Base-by-base conservation (phyloP, 129 eudicot species). In the Lactuca sativa region DNA sequence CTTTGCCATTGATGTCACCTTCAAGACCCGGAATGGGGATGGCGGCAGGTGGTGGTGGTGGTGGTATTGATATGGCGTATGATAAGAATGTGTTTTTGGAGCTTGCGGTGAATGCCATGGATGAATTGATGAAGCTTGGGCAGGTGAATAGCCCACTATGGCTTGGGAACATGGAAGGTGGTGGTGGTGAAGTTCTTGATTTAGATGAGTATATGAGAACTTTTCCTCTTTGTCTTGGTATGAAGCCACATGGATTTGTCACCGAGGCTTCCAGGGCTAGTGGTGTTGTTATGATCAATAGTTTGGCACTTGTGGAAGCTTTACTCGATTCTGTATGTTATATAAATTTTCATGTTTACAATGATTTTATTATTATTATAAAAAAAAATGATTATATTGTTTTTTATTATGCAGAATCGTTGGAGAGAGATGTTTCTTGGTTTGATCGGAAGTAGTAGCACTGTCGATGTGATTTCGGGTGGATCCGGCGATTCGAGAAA, bases 61-160 rank as follows among this genome's bases (percentile, higher is more conserved):
- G 66, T 9, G 70, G 71, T 33, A 48, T 62, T 12, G 91, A 85
- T 62, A 55, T 66, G 17, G 59, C 78, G 2, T 76, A 75, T 49
- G 95, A 90, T 54, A 91, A 88, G 76, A 74, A 88, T 6, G 16
- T 83, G 67, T 76, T 85, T 72, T 62, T 85, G 12, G 86, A 85
- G 37, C 90, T 86, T 38, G 95, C 95, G 7, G 36, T 82, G 62
- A 82, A 67, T 68, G 97, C 95, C 11, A 85, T 91, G 97, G 88
- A 88, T 41, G 95, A 91, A 67, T 72, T 91, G 38, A 47, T 91
- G 74, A 88, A 86, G 75, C 80, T 91, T 36, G 87, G 86, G 15
- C 95, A 91, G 55, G 69, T 70, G 49, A 86, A 82, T 83, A 77
- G 72, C 65, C 95, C 92, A 9, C 71, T 87, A 4, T 91, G 97